Base-by-base conservation (phyloP, 2,329 filamentous ascomycete species). In the Talaromyces funiculosus region DNA sequence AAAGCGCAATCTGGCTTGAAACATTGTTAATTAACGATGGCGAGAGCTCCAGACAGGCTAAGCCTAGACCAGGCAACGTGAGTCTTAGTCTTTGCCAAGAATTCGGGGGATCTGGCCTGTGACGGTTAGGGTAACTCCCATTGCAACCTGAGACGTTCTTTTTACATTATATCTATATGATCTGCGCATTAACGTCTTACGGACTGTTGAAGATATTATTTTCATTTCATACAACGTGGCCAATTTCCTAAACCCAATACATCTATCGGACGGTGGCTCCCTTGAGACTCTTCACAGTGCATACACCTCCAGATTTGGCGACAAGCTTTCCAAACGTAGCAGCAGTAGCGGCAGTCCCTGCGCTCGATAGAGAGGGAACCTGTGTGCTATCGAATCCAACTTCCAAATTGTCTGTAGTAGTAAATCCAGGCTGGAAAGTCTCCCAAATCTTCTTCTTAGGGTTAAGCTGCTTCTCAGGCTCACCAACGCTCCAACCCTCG, bases 361-460 rank as follows among this genome's bases (percentile, higher is more conserved):
- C 89, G 64, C 87, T 84, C 70, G 88, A 86, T 62, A 93, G 80
- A 75, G 88, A 86, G 76, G 90, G 88, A 37, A 96, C 90, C 49
- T 81, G 86, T 47, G 78, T 82, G 3, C 89, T 90, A 70, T 97
- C 90, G 72, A 97, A 99, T 0, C 84, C 92, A 37, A 96, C 93
- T 77, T 92, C 89, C 56, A 93, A 81, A 51, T 76, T 77, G 7
- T 88, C 88, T 1, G 89, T 96, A 7, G 93, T 99, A 31, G 90
- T 96, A 79, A 97, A 97, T 0, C 93, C 94, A 1, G 92, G 92
- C 82, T 97, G 93, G 78, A 96, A 90, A 9, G 84, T 90, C 82
- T 99, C 94, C 92, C 93, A 97, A 63, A 97, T 81, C 87, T 97
- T 97, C 87, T 97, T 99, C 88, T 99, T 99, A 61, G 94, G 94